phyloP scores from a whole-genome alignment of 2,329 filamentous ascomycete genomes.

The Colletotrichum somersetense region DNA sequence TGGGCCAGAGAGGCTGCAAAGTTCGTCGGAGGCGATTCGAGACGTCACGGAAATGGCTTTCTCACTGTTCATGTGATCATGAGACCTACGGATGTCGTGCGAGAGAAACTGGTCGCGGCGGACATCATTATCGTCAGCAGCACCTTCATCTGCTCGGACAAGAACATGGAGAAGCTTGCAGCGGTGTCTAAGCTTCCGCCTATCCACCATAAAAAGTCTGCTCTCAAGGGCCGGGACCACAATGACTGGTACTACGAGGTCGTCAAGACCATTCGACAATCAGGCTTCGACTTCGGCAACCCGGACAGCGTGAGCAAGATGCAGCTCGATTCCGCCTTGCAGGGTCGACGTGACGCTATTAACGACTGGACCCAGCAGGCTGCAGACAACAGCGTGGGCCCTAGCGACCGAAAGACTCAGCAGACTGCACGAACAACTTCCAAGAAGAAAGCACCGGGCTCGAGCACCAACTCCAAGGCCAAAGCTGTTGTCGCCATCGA shows the following conservation, averaged over 20 bases:
- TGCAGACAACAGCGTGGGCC: constrained; percentile 13
- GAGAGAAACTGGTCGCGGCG: constrained; percentile 46
- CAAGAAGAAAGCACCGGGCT: constrained; percentile 22
- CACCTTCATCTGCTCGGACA: constrained; percentile 21
- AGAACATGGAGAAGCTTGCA: constrained; percentile 19
- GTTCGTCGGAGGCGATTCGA: constrained; percentile 49
- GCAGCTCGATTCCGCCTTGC: constrained; percentile 4
- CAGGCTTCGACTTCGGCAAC: constrained; percentile 16
- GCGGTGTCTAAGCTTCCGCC: constrained; percentile 32
- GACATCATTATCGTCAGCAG: constrained; percentile 55
- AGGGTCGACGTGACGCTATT: not conserved
- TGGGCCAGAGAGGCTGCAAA: constrained; percentile 52
- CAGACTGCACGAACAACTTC: not conserved
- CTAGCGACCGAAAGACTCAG: constrained; percentile 34
- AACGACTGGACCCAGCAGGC: not conserved
- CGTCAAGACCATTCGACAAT: constrained; percentile 7
- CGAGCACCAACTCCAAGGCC: not conserved
- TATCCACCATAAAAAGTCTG: constrained; percentile 10
- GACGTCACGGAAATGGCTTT: not conserved
- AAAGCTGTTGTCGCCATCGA: not conserved
- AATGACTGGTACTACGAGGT: constrained; percentile 28
- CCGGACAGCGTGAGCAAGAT: not conserved
- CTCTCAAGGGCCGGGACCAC: constrained; percentile 13
- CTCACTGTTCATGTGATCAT: constrained; percentile 47
- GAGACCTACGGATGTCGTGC: constrained; percentile 15